Conservation (phyloP, 2,329 filamentous ascomycete genomes). For the Arthrobotrys entomopaga region DNA sequence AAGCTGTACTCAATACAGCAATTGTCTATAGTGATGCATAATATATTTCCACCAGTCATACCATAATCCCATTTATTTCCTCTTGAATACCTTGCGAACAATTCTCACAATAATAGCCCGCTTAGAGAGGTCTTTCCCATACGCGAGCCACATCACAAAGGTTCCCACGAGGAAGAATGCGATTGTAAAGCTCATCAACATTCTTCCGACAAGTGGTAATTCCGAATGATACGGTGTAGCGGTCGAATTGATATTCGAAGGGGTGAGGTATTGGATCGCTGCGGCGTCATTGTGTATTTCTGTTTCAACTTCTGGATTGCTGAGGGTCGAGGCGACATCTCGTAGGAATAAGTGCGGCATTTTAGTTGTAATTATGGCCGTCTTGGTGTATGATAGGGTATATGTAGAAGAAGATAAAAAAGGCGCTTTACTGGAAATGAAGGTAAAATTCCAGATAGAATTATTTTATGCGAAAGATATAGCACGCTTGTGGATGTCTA, state of each 20-base stretch:
- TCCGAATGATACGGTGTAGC: slow-evolving; percentile 30
- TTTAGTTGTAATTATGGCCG: not conserved
- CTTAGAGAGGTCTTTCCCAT: slow-evolving; percentile 34
- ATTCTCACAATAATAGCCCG: too few relatives aligned
- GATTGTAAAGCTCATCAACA: slow-evolving; percentile 13
- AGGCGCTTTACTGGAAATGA: too few relatives aligned
- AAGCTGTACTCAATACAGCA: too few relatives aligned
- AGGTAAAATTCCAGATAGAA: too few relatives aligned
- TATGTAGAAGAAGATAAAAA: not conserved
- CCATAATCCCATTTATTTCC: too few relatives aligned
- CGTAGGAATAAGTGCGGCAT: not conserved
- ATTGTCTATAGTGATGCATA: too few relatives aligned
- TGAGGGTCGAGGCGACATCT: not conserved
- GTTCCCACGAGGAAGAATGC: slow-evolving; percentile 32
- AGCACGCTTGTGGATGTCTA: too few relatives aligned
- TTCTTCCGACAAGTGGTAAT: slow-evolving; percentile 15
- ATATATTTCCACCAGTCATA: too few relatives aligned
- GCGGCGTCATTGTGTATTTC: slow-evolving; percentile 7
- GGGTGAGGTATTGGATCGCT: slow-evolving; percentile 15
- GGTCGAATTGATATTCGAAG: too few relatives aligned
- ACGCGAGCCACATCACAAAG: slow-evolving; percentile 32
- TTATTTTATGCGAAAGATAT: too few relatives aligned
- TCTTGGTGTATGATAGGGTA: not conserved
- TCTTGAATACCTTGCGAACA: too few relatives aligned
- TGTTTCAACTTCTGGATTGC: slow-evolving; percentile 8